Evolutionary conservation across 2,329 filamentous ascomycete genomes (phyloP), one percentile per base, ranked within the genome.

Genomic region (Aspergillus ochraceoroseus): DNA sequence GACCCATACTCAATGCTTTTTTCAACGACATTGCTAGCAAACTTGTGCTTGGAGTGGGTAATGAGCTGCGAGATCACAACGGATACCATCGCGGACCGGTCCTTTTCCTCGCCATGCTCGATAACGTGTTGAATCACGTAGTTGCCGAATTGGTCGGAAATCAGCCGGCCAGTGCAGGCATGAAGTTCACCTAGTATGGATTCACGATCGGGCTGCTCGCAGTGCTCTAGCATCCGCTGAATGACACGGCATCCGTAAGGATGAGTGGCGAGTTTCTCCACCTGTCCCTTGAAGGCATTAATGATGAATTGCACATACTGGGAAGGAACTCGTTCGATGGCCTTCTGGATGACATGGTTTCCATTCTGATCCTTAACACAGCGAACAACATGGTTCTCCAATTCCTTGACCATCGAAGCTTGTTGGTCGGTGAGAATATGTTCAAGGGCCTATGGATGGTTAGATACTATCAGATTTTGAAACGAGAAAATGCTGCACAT

Each of bases 71-170:
- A 72, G 49, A 82, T 81, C 49, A 96, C 83, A 32, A 87, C 71
- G 17, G 74, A 67, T 41, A 95, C 84, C 55, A 95, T 83, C 53
- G 74, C 79, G 9, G 74, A 73, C 13, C 82, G 79, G 56, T 95
- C 87, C 41, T 83, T 79, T 3, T 77, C 73, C 36, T 81, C 75
- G 15, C 89, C 89, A 48, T 87, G 79, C 45, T 83, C 72, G 46
- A 98, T 88, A 36, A 96, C 80, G 59, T 96, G 87, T 62, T 96
- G 92, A 3, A 85, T 84, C 12, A 98, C 92, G 59, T 98, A 98
- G 66, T 98, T 98, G 44, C 92, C 92, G 58, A 85, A 98, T 50
- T 89, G 83, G 57, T 96, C 87, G 1, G 80, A 79, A 49, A 95
- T 85, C 43, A 96, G 77, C 41, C 74, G 77, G 20, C 77, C 64